phyloP scores from a whole-genome alignment of 2,329 filamentous ascomycete genomes.

The Cadophora malorum region DNA sequence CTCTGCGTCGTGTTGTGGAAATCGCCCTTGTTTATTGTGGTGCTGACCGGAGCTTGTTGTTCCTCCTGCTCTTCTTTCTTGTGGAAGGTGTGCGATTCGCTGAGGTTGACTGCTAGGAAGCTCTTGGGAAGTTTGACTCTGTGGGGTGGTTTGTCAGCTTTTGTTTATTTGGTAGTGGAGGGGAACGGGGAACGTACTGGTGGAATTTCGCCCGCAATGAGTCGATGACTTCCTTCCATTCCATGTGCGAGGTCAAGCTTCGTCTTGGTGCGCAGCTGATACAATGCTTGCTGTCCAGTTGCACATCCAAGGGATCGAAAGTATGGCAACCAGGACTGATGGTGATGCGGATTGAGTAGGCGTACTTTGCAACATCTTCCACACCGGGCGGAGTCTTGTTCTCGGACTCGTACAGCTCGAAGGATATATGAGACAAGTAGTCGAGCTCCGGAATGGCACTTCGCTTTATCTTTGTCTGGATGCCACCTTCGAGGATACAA shows the following conservation, averaged over 20 bases:
- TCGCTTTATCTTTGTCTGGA: slow-evolving; percentile 95
- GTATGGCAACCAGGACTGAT: slow-evolving; percentile 96
- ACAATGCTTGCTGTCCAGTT: slow-evolving; percentile 94
- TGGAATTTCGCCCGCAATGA: slow-evolving; percentile 94
- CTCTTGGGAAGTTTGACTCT: slow-evolving; percentile 47
- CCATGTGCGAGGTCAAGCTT: slow-evolving; percentile 86
- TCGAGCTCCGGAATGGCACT: slow-evolving; percentile 96
- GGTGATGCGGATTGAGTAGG: slow-evolving; percentile 95
- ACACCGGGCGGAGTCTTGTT: slow-evolving; percentile 54
- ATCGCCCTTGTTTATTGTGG: neutral
- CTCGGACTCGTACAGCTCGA: slow-evolving; percentile 96
- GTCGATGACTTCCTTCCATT: slow-evolving; percentile 98
- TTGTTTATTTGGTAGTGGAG: neutral
- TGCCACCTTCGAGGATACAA: slow-evolving; percentile 95
- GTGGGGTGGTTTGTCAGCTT: slow-evolving; percentile 26
- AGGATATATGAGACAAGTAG: slow-evolving; percentile 96
- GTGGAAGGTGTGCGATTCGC: slow-evolving; percentile 46
- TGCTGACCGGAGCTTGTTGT: neutral
- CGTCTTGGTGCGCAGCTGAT: slow-evolving; percentile 93
- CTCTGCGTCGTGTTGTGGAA: neutral
- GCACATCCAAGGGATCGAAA: slow-evolving; percentile 93
- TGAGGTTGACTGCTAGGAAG: slow-evolving; percentile 47
- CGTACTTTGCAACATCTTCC: slow-evolving; percentile 59
- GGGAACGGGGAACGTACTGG: slow-evolving; percentile 63
- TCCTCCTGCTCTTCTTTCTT: slow-evolving; percentile 40